Base-by-base conservation (phyloP, 1,284 basidiomycete genomes). In the Phellopilus nigrolimitatus region DNA sequence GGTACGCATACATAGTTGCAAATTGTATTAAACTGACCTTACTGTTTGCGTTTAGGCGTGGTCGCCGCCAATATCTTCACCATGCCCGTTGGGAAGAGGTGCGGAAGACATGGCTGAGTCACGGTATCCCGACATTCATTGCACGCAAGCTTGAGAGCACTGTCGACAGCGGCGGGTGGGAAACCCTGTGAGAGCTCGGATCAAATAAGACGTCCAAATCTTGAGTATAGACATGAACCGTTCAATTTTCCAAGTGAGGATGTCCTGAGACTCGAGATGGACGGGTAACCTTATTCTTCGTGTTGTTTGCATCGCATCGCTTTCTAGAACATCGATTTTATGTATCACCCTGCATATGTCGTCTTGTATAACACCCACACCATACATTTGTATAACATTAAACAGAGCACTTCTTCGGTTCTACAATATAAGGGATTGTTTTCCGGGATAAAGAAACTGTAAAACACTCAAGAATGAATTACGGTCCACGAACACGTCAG, bases 141-240 rank as follows among this genome's bases (percentile, higher is more conserved):
- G 91, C 95, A 2, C 76, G 95, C 44, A 91, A 90, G 66, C 68
- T 97, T 51, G 97, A 99, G 64, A 78, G 88, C 52, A 82, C 80
- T 2, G 79, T 92, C n/a, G 94, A 97, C 64, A 85, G 79, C 39
- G 93, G 94, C 21, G 93, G 93, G 9, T 97, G 95, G 95, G 88
- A 90, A 61, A 89, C 89, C 44, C 69, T 97, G 46, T 95, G 34
- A 37, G n/a, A 37, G 8, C 34, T 15, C n/a, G 10, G 2, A n/a
- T 13, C 19, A 17, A 15, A 17, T 17, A 7, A 15, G n/a, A 37
- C 10, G 10, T 7, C 12, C 28, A 30, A 30, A 7, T 12, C 28
- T 30, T 30, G 28, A 37, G 34, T 3, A 7, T 17, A 8, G 15
- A 15, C n/a, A n/a, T 37, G 34, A 13, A 6, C 19, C 12, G 34